phyloP scores from a whole-genome alignment of 768 basidiomycete species.

The Aureoboletus auriporus region DNA sequence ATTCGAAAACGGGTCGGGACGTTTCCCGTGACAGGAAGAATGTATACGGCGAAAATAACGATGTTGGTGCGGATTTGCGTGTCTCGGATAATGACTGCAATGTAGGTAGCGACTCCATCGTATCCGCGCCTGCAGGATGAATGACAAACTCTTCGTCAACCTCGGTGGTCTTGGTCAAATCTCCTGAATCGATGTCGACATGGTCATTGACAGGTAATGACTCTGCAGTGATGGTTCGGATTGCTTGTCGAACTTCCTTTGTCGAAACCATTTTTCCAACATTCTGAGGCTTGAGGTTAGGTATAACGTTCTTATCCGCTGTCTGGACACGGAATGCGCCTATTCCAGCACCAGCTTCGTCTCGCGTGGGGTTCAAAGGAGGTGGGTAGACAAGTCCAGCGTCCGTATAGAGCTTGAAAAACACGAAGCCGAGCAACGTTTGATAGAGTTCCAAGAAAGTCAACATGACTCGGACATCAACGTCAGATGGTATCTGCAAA shows the following conservation, averaged over 20 bases:
- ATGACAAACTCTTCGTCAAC: slow-evolving; percentile 65
- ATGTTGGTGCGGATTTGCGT: slow-evolving; percentile 52
- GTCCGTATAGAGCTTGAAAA: slow-evolving; percentile 99
- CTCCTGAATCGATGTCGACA: slow-evolving; percentile 32
- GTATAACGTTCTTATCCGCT: slow-evolving; percentile 24
- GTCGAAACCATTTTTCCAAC: slow-evolving; percentile 42
- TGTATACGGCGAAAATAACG: slow-evolving; percentile 78
- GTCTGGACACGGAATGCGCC: slow-evolving; percentile 80
- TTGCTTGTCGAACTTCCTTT: slow-evolving; percentile 49
- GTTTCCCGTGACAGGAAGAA: slow-evolving; percentile 95
- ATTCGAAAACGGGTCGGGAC: slow-evolving; percentile 89
- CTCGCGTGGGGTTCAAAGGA: slow-evolving; percentile 74
- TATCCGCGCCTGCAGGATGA: slow-evolving; percentile 45
- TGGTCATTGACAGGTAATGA: slow-evolving; percentile 30
- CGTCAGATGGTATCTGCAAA: slow-evolving; percentile 82
- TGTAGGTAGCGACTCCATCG: slow-evolving; percentile 55
- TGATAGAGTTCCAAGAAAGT: slow-evolving; percentile 99
- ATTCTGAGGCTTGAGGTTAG: slow-evolving; percentile 14
- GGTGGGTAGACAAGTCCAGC: slow-evolving; percentile 93
- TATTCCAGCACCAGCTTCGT: slow-evolving; percentile 83
- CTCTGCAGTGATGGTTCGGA: slow-evolving; percentile 40
- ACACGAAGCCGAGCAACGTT: slow-evolving; percentile 90
- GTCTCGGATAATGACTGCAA: slow-evolving; percentile 60
- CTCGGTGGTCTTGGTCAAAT: slow-evolving; percentile 32
- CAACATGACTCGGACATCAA: slow-evolving; percentile 96